Conservation (phyloP, 2,329 filamentous ascomycete species). For the Escovopsis sp. region DNA sequence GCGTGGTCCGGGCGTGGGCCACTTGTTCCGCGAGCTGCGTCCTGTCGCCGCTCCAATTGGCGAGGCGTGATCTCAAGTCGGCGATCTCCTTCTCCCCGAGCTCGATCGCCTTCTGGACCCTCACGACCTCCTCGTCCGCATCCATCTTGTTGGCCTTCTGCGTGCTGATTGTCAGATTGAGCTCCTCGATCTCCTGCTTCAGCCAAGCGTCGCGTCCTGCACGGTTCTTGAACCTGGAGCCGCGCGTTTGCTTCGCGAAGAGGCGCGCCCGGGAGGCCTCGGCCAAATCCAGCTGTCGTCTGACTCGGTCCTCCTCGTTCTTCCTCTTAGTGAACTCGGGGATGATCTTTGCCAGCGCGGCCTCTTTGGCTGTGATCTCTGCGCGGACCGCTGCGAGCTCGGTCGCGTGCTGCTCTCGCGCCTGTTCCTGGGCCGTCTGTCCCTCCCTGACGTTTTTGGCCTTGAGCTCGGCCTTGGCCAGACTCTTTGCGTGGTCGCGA, state of each 20-base stretch:
- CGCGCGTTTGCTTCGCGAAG: constrained; percentile 83
- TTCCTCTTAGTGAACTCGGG: constrained; percentile 65
- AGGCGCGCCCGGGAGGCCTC: constrained; percentile 65
- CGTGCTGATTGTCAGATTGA: constrained; percentile 59
- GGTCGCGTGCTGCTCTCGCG: constrained; percentile 53
- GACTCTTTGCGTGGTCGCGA: constrained; percentile 61
- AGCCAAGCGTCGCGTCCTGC: constrained; percentile 76
- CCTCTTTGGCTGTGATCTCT: constrained; percentile 63
- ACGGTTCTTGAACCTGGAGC: constrained; percentile 77
- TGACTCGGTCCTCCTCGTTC: constrained; percentile 55
- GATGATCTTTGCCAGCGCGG: constrained; percentile 57
- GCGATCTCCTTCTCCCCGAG: constrained; percentile 60
- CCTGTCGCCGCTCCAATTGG: constrained; percentile 64
- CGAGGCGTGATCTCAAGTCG: constrained; percentile 54
- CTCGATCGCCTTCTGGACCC: constrained; percentile 56
- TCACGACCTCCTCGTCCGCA: constrained; percentile 65
- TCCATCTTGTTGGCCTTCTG: constrained; percentile 78
- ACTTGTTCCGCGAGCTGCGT: constrained; percentile 59
- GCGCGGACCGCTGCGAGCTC: constrained; percentile 58
- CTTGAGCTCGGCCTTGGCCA: constrained; percentile 76
- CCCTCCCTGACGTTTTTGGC: constrained; percentile 72
- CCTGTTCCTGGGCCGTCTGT: constrained; percentile 62
- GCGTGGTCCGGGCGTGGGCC: constrained; percentile 59
- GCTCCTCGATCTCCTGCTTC: constrained; percentile 63
- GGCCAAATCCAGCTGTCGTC: constrained; percentile 58